Conservation (phyloP, 371 early-diverging fungal genomes). For the Mortierella sp. region DNA sequence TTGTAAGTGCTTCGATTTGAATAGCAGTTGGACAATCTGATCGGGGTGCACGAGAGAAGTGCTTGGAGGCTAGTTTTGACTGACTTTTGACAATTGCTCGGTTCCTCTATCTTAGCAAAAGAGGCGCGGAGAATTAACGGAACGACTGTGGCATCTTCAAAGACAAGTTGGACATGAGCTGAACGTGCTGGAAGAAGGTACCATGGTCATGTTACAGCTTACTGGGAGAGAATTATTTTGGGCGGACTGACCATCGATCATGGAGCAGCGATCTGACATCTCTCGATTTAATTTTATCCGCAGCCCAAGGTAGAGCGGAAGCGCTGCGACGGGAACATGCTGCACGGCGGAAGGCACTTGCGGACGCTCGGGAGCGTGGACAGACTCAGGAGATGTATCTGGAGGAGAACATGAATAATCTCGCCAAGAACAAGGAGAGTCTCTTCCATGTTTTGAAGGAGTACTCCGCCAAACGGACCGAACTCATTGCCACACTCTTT, state of each 20-base stretch:
- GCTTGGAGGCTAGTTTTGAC: too few relatives aligned
- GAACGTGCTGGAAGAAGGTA: constrained; percentile 52
- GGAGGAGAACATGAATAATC: constrained; percentile 58
- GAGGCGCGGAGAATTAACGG: constrained; percentile 42
- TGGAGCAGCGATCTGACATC: background rate
- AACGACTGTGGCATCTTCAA: constrained; percentile 56
- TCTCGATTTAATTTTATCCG: background rate
- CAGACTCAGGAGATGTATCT: constrained; percentile 58
- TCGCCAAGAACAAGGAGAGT: constrained; percentile 65
- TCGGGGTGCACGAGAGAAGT: too few relatives aligned
- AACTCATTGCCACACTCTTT: constrained; percentile 71
- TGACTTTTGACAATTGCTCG: background rate
- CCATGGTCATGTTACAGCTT: background rate
- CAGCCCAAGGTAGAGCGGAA: constrained; percentile 49
- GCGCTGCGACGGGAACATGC: constrained; percentile 39
- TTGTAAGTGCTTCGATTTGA: constrained; percentile 45
- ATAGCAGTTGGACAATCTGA: too few relatives aligned
- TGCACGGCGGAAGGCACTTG: constrained; percentile 36
- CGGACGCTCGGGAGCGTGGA: constrained; percentile 54
- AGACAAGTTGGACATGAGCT: constrained; percentile 55
- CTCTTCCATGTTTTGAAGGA: constrained; percentile 60
- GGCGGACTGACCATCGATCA: background rate
- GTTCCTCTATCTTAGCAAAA: constrained; percentile 49
- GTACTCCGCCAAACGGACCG: constrained; percentile 63
- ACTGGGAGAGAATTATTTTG: background rate